phyloP scores from a whole-genome alignment of 345 rosid genomes.

The Erysimum cheiranthoides region DNA sequence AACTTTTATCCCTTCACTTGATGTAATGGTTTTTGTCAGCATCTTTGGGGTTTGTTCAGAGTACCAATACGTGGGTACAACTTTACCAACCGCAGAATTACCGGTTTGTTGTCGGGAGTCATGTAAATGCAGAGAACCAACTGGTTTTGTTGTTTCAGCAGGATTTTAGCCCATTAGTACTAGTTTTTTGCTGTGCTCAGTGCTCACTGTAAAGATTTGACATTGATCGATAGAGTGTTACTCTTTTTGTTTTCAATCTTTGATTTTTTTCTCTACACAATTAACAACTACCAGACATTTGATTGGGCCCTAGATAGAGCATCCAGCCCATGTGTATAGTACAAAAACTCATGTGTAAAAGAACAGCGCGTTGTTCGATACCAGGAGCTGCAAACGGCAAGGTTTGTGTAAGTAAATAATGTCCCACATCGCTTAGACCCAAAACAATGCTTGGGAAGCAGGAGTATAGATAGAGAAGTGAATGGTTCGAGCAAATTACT shows the following conservation, averaged over 20 bases:
- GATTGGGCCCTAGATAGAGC: not conserved
- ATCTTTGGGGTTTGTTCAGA: conserved; percentile 8
- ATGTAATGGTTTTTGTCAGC: conserved; percentile 26
- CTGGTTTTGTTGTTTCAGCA: conserved; percentile 10
- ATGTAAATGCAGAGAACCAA: conserved; percentile 29
- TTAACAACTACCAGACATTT: not conserved
- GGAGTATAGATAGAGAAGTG: not conserved
- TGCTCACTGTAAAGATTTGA: conserved; percentile 18
- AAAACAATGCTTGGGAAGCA: not conserved
- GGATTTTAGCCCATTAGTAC: conserved; percentile 1
- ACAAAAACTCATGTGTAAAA: not conserved
- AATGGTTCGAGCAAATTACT: not conserved
- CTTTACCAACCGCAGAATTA: not conserved
- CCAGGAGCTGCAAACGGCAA: not conserved
- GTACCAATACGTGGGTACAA: not conserved
- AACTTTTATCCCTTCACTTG: conserved; percentile 94
- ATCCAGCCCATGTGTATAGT: not conserved
- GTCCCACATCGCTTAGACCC: not conserved
- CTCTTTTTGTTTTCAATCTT: not conserved
- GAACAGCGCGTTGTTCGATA: not conserved
- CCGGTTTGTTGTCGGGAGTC: not conserved
- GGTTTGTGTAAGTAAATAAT: not conserved
- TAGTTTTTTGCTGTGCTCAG: conserved; percentile 13
- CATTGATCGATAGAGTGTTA: not conserved
- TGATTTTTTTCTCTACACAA: not conserved